Evolutionary conservation across 345 rosid species (phyloP), one percentile per base, ranked within the genome.

Genomic region (Bretschneidera sinensis): DNA sequence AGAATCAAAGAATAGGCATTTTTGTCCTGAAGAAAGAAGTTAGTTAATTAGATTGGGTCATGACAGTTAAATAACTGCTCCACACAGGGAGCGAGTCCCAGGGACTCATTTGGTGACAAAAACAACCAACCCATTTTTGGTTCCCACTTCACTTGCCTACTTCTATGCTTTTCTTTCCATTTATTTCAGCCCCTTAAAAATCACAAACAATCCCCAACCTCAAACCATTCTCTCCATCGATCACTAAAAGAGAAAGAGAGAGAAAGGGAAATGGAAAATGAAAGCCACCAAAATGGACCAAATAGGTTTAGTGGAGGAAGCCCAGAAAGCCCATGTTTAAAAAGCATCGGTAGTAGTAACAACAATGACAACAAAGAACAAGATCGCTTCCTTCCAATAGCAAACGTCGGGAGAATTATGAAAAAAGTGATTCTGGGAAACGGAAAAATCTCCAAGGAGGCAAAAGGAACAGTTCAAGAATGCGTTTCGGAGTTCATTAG

Each of bases 351-450:
- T 54, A 67, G 17, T 53, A 59, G 45, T 59, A 62, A 24, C 25
- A 65, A 39, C 59, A 65, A 55, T 39, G 62, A 23, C 64, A 76
- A 67, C 57, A 82, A 82, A 70, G 94, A 86, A 59, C 94, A 84
- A 64, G 87, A 86, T 45, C 76, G 84, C 39, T 84, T 86, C 31
- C 82, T 86, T 23, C 94, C 94, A 0, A 84, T 86, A 45, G 90
- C 90, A 14, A 86, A 84, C 45, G 91, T 84, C 19, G 90, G 94
- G 6, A 83, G 94, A 59, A 86, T 86, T 51, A 86, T 84, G 90
- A 86, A 86, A 52, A 86, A 86, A 25, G 84, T 80, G 61, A 79
- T 86, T 43, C 90, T 88, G 0, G 74, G 65, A 33, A 86, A 80
- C 3, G 90, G 87, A 11, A 86, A 82, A 59, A 86, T 86, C 66